A percentile compares a stretch with the other conserved stretches of the same genome.
phyloP scores from a whole-genome alignment of 495 filamentous ascomycete genomes.

The Penicillium subrubescens region DNA sequence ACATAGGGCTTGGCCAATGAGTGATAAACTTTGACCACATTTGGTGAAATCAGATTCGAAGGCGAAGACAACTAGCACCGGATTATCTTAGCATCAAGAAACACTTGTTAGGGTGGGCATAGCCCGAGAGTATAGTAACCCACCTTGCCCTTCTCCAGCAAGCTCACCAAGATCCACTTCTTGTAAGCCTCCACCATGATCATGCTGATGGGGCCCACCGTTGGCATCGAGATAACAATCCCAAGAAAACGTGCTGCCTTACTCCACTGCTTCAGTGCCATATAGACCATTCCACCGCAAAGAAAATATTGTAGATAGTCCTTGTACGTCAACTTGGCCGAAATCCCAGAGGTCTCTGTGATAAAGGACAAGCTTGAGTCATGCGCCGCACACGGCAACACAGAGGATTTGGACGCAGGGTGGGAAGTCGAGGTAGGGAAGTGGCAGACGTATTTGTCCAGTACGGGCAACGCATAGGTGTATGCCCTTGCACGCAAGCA shows the following conservation, averaged over 20 bases:
- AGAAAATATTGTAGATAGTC: constrained; percentile 78
- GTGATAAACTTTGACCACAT: constrained; percentile 59
- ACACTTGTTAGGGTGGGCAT: background rate
- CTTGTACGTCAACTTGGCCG: constrained; percentile 54
- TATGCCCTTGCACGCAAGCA: constrained; percentile 60
- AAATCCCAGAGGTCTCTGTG: constrained; percentile 58
- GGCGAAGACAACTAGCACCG: constrained; percentile 33
- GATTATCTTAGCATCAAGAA: constrained; percentile 17
- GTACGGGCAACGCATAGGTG: constrained; percentile 58
- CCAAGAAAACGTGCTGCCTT: constrained; percentile 72
- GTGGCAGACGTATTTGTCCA: constrained; percentile 69
- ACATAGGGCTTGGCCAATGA: constrained; percentile 70
- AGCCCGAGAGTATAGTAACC: constrained; percentile 17
- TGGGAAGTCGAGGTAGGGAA: constrained; percentile 54
- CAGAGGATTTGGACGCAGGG: constrained; percentile 19
- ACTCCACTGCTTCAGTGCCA: constrained; percentile 69
- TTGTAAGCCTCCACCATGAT: constrained; percentile 90
- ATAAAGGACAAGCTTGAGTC: constrained; percentile 52
- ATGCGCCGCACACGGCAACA: constrained; percentile 32
- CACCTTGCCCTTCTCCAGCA: constrained; percentile 72
- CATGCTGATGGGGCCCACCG: constrained; percentile 60
- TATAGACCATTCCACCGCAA: constrained; percentile 76
- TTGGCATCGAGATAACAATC: constrained; percentile 66
- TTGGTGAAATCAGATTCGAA: constrained; percentile 47
- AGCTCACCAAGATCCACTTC: constrained; percentile 82